Conservation (phyloP, 495 filamentous ascomycete genomes). For the Neurospora cerealis region DNA sequence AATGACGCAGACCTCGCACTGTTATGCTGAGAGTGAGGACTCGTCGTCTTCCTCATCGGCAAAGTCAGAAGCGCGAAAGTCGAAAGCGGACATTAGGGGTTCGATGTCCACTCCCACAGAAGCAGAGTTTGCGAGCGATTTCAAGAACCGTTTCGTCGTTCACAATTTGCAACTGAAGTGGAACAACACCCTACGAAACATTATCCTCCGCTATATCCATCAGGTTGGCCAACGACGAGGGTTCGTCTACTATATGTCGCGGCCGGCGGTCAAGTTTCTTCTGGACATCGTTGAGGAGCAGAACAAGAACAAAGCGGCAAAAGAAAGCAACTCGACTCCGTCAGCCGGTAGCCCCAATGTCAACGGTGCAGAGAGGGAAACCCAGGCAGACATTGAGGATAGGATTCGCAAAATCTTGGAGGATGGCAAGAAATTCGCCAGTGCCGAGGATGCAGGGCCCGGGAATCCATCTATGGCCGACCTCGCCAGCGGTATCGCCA, state of each 20-base stretch:
- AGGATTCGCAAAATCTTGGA: constrained; percentile 79
- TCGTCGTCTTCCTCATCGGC: not conserved
- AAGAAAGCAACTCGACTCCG: constrained; percentile 26
- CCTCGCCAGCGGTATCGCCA: constrained; percentile 63
- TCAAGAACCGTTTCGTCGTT: constrained; percentile 96
- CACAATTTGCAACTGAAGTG: constrained; percentile 97
- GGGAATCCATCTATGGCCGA: constrained; percentile 41
- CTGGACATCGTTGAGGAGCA: constrained; percentile 95
- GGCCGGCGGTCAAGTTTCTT: constrained; percentile 94
- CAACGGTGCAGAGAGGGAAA: constrained; percentile 40
- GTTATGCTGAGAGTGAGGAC: constrained; percentile 7
- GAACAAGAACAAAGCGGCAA: constrained; percentile 48
- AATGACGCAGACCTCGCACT: constrained; percentile 31
- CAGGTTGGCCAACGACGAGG: constrained; percentile 93
- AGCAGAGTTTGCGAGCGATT: constrained; percentile 74
- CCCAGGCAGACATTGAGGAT: constrained; percentile 61
- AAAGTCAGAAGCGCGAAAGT: constrained; percentile 8
- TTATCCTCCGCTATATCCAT: constrained; percentile 93
- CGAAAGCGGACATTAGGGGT: constrained; percentile 12
- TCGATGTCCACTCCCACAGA: constrained; percentile 37
- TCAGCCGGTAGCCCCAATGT: constrained; percentile 26
- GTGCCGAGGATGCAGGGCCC: constrained; percentile 50
- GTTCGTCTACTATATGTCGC: constrained; percentile 95
- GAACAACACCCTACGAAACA: constrained; percentile 93
- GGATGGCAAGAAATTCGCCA: constrained; percentile 75